Evolutionary conservation across 1,284 basidiomycete genomes (phyloP).

Genomic region (Trichosporon coremiiforme): DNA sequence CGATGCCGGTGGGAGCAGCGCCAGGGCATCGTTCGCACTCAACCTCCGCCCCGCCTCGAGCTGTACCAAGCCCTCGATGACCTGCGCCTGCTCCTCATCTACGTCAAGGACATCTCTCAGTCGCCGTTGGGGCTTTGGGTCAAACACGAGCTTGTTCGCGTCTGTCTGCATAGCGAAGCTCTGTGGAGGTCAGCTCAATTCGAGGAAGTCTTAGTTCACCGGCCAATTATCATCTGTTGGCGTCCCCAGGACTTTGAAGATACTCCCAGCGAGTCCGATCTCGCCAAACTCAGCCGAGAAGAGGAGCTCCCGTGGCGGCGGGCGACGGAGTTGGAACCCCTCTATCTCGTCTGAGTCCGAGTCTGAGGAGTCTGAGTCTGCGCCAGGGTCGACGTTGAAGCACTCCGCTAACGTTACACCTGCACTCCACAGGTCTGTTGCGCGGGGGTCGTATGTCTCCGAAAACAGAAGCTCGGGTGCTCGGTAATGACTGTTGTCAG

Average conservation of each 20-base stretch:
- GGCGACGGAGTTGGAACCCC: neutral
- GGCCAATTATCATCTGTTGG: slow-evolving; percentile 45
- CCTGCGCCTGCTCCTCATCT: neutral
- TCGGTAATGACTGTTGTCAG: slow-evolving; percentile 67
- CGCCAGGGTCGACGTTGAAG: slow-evolving; percentile 61
- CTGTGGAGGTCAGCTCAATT: slow-evolving; percentile 30
- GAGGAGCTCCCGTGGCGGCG: slow-evolving; percentile 25
- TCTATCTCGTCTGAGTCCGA: slow-evolving; percentile 5
- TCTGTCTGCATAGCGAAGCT: slow-evolving; percentile 41
- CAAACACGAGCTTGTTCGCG: slow-evolving; percentile 45
- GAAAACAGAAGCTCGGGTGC: slow-evolving; percentile 88
- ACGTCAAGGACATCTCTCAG: slow-evolving; percentile 20
- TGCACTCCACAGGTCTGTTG: slow-evolving; percentile 83
- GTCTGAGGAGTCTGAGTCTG: slow-evolving; percentile 1
- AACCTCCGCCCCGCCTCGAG: slow-evolving; percentile 23
- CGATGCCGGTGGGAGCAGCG: neutral
- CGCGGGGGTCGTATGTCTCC: slow-evolving; percentile 68
- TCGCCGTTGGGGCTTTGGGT: slow-evolving; percentile 19
- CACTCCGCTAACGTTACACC: slow-evolving; percentile 76
- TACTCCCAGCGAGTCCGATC: slow-evolving; percentile 48
- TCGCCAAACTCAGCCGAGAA: slow-evolving; percentile 47
- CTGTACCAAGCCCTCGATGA: slow-evolving; percentile 27
- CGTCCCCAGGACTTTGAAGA: slow-evolving; percentile 46
- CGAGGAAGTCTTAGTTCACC: slow-evolving; percentile 34
- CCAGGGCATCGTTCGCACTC: slow-evolving; percentile 2